phyloP scores from a whole-genome alignment of 257 asterid species.

The Plantago major region DNA sequence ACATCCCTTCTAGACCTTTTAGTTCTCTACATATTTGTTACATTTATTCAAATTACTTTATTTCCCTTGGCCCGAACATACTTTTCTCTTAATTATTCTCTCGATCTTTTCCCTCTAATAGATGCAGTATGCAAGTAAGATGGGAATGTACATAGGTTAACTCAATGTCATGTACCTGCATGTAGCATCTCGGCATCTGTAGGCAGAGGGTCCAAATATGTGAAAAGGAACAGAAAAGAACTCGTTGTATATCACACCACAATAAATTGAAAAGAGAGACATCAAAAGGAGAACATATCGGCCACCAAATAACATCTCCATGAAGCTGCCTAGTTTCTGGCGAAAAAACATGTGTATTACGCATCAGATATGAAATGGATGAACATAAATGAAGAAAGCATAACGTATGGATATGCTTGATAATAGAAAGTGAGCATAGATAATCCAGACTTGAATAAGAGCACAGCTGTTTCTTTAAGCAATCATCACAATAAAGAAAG shows the following conservation, averaged over 20 bases:
- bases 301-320: constrained; percentile 99
- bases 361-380: constrained; percentile 8
- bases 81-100: neutral
- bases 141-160: neutral
- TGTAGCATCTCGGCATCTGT: constrained; percentile 76
- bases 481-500: no score
- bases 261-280: constrained; percentile 91
- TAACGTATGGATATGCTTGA: neutral
- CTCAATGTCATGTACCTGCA: constrained; percentile 63
- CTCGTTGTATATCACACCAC: constrained; percentile 96
- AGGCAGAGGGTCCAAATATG: constrained; percentile 94
- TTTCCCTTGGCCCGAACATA: neutral
- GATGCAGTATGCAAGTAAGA: constrained; percentile 14
- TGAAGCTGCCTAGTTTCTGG: constrained; percentile 99
- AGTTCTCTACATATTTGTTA: constrained; percentile 1
- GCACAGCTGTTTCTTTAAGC: no score
- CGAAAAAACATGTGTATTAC: constrained; percentile 22
- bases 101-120: neutral
- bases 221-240: constrained; percentile 96
- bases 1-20: neutral
- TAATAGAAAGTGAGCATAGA: no score
- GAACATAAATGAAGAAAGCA: constrained; percentile 8
- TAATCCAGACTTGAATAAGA: no score
- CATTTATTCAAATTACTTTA: neutral
- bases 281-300: constrained; percentile 88